Percentiles rank a stretch among this genome's conserved stretches.
Conservation (phyloP, 768 basidiomycete genomes). For the Trametes maxima region DNA sequence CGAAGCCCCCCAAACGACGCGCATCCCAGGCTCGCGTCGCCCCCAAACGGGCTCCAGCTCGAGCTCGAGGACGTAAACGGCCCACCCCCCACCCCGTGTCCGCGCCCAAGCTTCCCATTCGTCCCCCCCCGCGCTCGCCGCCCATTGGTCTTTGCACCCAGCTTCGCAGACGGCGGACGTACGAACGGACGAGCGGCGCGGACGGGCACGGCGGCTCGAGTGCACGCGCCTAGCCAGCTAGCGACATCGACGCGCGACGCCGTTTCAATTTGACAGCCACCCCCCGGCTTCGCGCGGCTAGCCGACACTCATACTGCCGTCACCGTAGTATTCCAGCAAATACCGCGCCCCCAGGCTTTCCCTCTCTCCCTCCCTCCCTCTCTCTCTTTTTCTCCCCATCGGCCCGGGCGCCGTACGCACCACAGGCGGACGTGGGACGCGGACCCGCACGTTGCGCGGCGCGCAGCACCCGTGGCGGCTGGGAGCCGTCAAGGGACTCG, state of each 20-base stretch:
- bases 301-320: no score
- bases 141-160: not conserved
- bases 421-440: not conserved
- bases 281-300: no score
- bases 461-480: not conserved
- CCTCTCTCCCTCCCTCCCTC: no score
- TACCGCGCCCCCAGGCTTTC: no score
- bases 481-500: not conserved
- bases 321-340: no score
- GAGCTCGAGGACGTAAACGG: not conserved
- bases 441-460: not conserved
- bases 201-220: no score
- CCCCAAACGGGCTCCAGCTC: not conserved
- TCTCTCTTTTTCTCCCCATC: no score
- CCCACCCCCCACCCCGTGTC: not conserved
- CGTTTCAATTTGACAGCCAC: no score
- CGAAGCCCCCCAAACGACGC: not conserved
- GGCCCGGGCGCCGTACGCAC: not conserved
- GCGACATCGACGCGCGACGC: no score
- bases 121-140: not conserved
- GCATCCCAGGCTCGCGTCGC: not conserved
- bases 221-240: no score
- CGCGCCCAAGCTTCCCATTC: not conserved
- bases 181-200: no score
- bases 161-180: no score